Conservation (phyloP, 1,139 yeast species). For the Sugiyamaella grinbergsii region DNA sequence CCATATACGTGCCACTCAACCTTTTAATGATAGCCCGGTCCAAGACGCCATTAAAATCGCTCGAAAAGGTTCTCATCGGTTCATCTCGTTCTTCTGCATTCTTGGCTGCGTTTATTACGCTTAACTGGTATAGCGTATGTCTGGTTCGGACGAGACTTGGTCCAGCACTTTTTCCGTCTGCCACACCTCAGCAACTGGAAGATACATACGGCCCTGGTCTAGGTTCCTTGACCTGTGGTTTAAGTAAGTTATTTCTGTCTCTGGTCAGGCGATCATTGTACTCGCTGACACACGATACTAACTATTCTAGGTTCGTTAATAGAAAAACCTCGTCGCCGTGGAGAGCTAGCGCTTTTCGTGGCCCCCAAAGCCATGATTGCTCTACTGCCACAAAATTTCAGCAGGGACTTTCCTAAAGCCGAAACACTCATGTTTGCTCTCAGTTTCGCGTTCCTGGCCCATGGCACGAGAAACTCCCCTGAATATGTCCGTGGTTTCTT, state of each 20-base stretch:
- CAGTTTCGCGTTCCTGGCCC: constrained; percentile 42
- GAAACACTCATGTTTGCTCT: constrained; percentile 42
- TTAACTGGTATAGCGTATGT: constrained; percentile 49
- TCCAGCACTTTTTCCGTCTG: constrained; percentile 38
- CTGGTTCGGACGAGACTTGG: constrained; percentile 44
- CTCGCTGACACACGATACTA: background rate
- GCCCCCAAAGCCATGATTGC: constrained; percentile 48
- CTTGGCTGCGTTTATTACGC: constrained; percentile 44
- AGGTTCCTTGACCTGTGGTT: constrained; percentile 45
- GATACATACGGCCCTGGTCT: constrained; percentile 43
- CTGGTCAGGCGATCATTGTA: constrained; percentile 3
- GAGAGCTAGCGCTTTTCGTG: constrained; percentile 48
- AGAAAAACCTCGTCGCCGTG: constrained; percentile 45
- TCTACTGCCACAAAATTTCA: constrained; percentile 38
- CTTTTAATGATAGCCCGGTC: constrained; percentile 24
- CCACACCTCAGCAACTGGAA: constrained; percentile 41
- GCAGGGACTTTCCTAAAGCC: constrained; percentile 31
- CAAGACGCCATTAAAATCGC: constrained; percentile 8
- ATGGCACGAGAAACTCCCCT: constrained; percentile 25
- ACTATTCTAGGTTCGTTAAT: constrained; percentile 36
- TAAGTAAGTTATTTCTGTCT: constrained; percentile 34
- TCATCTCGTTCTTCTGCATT: constrained; percentile 46
- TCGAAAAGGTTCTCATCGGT: constrained; percentile 21
- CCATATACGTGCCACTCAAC: constrained; percentile 37
- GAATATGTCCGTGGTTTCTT: constrained; percentile 31